phyloP scores from a whole-genome alignment of 2,329 filamentous ascomycete species.

The Sarocladium strictum region DNA sequence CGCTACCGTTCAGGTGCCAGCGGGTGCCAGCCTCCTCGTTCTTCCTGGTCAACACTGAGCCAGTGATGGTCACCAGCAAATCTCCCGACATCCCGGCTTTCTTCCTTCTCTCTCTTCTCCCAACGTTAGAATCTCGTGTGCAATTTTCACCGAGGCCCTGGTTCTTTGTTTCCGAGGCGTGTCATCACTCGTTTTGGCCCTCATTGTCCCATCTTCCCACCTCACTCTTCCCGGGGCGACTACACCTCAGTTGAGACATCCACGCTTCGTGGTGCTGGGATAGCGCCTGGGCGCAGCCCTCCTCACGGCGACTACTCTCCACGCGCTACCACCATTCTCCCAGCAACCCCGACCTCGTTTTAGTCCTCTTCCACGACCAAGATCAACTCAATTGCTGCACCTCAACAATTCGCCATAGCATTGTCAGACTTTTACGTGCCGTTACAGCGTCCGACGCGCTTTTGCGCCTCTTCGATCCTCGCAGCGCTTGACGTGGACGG shows the following conservation, averaged over 20 bases:
- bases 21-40: constrained; percentile 1
- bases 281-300: constrained; percentile 3
- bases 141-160: not conserved
- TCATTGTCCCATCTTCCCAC: not conserved
- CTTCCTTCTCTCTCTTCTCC: not conserved
- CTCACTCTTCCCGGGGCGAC: not conserved
- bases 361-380: not conserved
- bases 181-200: constrained; percentile 8
- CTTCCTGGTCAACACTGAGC: not conserved
- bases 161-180: constrained; percentile 1
- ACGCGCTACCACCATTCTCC: not conserved
- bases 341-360: not conserved
- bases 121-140: not conserved
- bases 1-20: no score
- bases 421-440: not conserved
- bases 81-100: constrained; percentile 6
- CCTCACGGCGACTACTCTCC: not conserved
- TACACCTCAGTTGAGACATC: not conserved
- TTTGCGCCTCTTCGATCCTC: not conserved
- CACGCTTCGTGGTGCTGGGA: not conserved
- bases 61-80: constrained; percentile 1
- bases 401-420: not conserved
- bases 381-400: not conserved
- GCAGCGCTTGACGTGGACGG: not conserved
- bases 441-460: not conserved